A percentile compares a stretch with the other conserved stretches of the same genome.
These are phyloP conservation scores for Castanopsis chinensis DNA, from an alignment of 306 rosid genomes.

Conservation along the genomic window DNA sequence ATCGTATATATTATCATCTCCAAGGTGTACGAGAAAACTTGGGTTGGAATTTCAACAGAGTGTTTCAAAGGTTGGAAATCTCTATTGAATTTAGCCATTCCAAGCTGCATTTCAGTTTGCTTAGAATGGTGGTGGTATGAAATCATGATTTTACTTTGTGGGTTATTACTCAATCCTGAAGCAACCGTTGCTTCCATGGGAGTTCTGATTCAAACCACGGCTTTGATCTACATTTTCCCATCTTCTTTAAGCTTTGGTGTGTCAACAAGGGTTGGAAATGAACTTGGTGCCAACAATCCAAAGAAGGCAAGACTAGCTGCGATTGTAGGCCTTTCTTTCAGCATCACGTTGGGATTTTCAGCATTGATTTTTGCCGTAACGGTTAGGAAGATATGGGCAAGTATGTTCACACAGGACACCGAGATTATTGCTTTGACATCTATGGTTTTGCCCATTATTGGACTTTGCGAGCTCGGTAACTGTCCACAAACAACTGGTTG, in stretches of 20 bases:
- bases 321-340: constrained; percentile 54
- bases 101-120: constrained; percentile 90
- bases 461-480: constrained; percentile 86
- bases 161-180: constrained; percentile 70
- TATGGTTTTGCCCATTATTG: constrained; percentile 70
- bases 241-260: constrained; percentile 84
- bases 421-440: constrained; percentile 69
- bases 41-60: constrained; percentile 56
- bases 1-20: constrained; percentile 53
- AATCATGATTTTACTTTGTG: constrained; percentile 86
- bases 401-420: constrained; percentile 66
- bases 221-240: constrained; percentile 86
- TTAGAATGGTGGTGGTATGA: constrained; percentile 99
- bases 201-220: constrained; percentile 79
- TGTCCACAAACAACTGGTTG: constrained; percentile 91
- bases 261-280: constrained; percentile 89
- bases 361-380: constrained; percentile 61
- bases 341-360: constrained; percentile 55
- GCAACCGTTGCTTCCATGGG: constrained; percentile 97
- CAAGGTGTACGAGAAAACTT: constrained; percentile 57
- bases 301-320: constrained; percentile 57
- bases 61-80: constrained; percentile 52
- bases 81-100: constrained; percentile 60
- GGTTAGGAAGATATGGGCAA: constrained; percentile 72
- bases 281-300: constrained; percentile 72